phyloP scores from a whole-genome alignment of 495 filamentous ascomycete genomes.

The Tuber brumale region DNA sequence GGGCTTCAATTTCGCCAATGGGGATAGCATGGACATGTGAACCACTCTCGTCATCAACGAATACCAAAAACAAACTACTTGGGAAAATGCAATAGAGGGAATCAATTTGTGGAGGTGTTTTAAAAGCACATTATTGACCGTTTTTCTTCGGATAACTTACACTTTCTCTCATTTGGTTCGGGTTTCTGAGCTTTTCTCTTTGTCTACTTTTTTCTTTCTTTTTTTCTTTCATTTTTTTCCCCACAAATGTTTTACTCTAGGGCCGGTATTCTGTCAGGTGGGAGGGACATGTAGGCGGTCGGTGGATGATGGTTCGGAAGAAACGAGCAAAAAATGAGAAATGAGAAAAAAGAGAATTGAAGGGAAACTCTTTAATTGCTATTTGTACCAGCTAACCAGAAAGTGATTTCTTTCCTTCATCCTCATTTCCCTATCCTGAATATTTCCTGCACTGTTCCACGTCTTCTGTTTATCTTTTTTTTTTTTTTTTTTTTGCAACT shows the following conservation, averaged over 20 bases:
- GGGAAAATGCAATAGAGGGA: conserved; percentile 10
- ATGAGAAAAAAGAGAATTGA: not conserved
- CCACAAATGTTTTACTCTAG: not conserved
- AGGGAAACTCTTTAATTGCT: not conserved
- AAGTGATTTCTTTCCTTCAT: not conserved
- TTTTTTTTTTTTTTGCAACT: not conserved
- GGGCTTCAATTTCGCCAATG: conserved; percentile 90
- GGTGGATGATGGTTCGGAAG: not conserved
- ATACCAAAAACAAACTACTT: conserved; percentile 6
- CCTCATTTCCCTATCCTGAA: not conserved
- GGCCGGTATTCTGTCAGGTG: not conserved
- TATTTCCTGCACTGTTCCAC: not conserved
- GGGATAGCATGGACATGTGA: conserved; percentile 99
- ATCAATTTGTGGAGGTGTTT: not conserved
- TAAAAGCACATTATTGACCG: not conserved
- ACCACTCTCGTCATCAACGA: conserved; percentile 16
- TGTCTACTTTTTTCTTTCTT: not conserved
- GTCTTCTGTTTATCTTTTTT: not conserved
- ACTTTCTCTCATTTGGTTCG: conserved; percentile 5
- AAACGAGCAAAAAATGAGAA: not conserved
- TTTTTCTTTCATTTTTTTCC: not conserved
- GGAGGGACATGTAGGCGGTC: not conserved
- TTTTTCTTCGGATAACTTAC: conserved; percentile 2
- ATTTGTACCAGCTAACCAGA: not conserved
- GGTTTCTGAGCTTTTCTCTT: not conserved